Percentiles rank a stretch among this genome's conserved stretches.
Evolutionary conservation across 306 rosid genomes (phyloP).

Genomic region (Herpetospermum pedunculosum): DNA sequence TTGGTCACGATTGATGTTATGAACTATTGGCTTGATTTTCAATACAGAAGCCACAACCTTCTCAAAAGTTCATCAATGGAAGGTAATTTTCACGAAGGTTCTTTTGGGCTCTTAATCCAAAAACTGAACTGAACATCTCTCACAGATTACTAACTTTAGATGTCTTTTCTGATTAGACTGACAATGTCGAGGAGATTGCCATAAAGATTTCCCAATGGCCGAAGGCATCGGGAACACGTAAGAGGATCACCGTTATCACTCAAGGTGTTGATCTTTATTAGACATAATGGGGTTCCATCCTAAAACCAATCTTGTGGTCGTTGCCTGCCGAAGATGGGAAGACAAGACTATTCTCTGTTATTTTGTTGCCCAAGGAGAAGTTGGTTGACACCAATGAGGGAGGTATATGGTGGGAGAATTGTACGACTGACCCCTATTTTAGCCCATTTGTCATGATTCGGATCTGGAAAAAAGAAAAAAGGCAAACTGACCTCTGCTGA

Average conservation of each 20-base stretch:
- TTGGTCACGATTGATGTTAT: not conserved
- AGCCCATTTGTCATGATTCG: too few relatives aligned
- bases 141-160: not conserved
- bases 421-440: too few relatives aligned
- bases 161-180: constrained; percentile 42
- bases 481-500: too few relatives aligned
- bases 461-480: too few relatives aligned
- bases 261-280: constrained; percentile 98
- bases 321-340: constrained; percentile 97
- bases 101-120: not conserved
- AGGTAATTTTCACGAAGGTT: constrained; percentile 38
- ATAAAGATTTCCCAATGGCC: constrained; percentile 78
- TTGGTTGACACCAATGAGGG: constrained; percentile 94
- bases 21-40: not conserved
- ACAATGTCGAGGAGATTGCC: constrained; percentile 85
- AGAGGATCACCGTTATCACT: constrained; percentile 86
- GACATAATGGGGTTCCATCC: too few relatives aligned
- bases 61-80: constrained; percentile 82
- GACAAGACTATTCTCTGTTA: constrained; percentile 53
- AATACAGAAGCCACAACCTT: constrained; percentile 76
- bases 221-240: constrained; percentile 71
- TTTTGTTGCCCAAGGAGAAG: constrained; percentile 71
- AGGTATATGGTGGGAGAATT: too few relatives aligned
- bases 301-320: constrained; percentile 83
- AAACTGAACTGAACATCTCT: not conserved